Percentiles rank a stretch among this genome's conserved stretches.
Evolutionary conservation across 2,329 filamentous ascomycete species (phyloP).

Genomic region (Phaeosphaeriaceae sp.): DNA sequence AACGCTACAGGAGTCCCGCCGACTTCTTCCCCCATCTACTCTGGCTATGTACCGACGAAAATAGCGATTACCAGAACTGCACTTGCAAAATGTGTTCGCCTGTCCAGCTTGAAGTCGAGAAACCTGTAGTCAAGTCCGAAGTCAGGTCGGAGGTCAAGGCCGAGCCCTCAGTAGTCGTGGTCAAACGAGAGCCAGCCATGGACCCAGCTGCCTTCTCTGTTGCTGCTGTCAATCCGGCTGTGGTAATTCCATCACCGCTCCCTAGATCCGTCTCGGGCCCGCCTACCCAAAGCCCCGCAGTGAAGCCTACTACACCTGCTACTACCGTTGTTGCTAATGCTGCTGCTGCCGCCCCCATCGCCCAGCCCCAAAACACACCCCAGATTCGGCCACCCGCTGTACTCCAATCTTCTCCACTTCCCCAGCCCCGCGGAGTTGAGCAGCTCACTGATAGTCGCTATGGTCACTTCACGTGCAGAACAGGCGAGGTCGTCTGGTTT

Average conservation of each 20-base stretch:
- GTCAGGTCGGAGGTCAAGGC: constrained; percentile 14
- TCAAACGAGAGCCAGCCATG: constrained; percentile 27
- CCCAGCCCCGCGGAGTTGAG: constrained; percentile 52
- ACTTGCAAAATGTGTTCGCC: constrained; percentile 64
- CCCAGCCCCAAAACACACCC: constrained; percentile 10
- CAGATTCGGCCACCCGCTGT: constrained; percentile 32
- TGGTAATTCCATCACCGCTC: constrained; percentile 30
- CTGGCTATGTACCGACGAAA: constrained; percentile 62
- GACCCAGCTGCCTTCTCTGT: constrained; percentile 3
- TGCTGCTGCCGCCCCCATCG: constrained; percentile 6
- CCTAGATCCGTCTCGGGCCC: constrained; percentile 27
- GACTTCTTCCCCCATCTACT: constrained; percentile 67
- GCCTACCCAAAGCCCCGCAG: constrained; percentile 28
- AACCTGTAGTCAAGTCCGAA: constrained; percentile 34
- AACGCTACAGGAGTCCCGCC: constrained; percentile 63
- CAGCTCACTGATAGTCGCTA: constrained; percentile 58
- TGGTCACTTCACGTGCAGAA: constrained; percentile 58
- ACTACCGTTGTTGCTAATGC: no score
- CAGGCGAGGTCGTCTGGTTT: constrained; percentile 65
- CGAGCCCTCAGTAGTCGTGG: constrained; percentile 26
- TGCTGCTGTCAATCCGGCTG: constrained; percentile 25
- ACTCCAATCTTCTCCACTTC: constrained; percentile 46
- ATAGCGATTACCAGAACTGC: constrained; percentile 62
- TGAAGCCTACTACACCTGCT: constrained; percentile 28
- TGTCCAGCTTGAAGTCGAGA: constrained; percentile 55